Evolutionary conservation across 2,329 filamentous ascomycete genomes (phyloP).

Genomic region (Purpureocillium takamizusanense): DNA sequence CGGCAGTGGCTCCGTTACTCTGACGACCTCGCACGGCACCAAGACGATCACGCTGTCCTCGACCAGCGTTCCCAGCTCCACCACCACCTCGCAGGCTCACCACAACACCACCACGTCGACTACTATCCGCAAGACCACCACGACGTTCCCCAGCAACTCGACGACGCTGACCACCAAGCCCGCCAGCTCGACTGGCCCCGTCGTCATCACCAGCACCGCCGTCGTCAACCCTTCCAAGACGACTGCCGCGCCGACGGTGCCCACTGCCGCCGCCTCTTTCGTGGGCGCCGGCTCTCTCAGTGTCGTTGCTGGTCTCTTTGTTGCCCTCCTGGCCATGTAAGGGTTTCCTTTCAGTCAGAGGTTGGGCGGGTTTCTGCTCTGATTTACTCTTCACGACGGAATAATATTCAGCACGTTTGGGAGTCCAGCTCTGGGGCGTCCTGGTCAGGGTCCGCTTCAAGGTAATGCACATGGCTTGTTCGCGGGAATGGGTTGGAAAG

Average conservation of each 20-base stretch:
- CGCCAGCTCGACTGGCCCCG: conserved; percentile 1
- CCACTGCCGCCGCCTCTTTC: conserved; percentile 14
- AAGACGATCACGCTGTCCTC: conserved; percentile 20
- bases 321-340: conserved; percentile 36
- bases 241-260: conserved; percentile 10
- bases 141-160: conserved; percentile 8
- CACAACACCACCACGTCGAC: conserved; percentile 14
- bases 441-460: conserved; percentile 8
- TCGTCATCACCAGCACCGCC: conserved; percentile 8
- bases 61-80: conserved; percentile 7
- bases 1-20: conserved; percentile 13
- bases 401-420: conserved; percentile 9
- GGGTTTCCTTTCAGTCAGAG: background rate
- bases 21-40: conserved; percentile 17
- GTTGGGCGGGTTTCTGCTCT: conserved; percentile 2
- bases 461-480: conserved; percentile 20
- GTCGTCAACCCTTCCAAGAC: conserved; percentile 11
- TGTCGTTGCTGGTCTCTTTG: conserved; percentile 28
- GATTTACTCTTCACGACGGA: conserved; percentile 14
- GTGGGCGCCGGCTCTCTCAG: conserved; percentile 28
- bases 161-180: conserved; percentile 3
- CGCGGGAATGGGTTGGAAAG: conserved; percentile 13
- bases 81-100: conserved; percentile 12
- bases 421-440: conserved; percentile 9
- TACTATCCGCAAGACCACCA: conserved; percentile 8